Evolutionary conservation across 768 basidiomycete species (phyloP).

Genomic region (Naganishia friedmannii): DNA sequence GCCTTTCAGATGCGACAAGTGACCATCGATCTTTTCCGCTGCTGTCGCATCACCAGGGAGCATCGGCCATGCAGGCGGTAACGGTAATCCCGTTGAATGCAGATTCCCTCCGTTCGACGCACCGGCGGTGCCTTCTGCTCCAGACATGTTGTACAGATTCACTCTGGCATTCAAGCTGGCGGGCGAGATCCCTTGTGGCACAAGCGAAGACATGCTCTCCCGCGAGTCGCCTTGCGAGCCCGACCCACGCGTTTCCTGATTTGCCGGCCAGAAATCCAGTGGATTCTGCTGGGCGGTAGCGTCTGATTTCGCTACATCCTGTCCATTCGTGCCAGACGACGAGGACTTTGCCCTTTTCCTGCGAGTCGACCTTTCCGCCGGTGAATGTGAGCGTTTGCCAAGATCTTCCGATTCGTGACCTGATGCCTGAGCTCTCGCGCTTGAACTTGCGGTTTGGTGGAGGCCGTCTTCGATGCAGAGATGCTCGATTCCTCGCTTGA

Average conservation of each 20-base stretch:
- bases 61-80: slow-evolving; percentile 46
- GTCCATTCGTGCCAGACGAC: background rate
- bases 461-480: slow-evolving; percentile 78
- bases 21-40: slow-evolving; percentile 16
- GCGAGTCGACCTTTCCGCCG: background rate
- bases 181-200: slow-evolving; percentile 4
- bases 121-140: background rate
- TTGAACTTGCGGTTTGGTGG: background rate
- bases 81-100: slow-evolving; percentile 41
- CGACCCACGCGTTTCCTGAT: slow-evolving; percentile 27
- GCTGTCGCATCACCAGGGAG: slow-evolving; percentile 34
- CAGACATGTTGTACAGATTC: slow-evolving; percentile 21
- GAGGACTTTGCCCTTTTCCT: slow-evolving; percentile 4
- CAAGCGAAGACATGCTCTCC: background rate
- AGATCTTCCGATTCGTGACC: background rate
- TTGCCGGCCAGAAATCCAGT: slow-evolving; percentile 18
- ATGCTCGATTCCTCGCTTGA: slow-evolving; percentile 94
- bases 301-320: background rate
- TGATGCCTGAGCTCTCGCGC: background rate
- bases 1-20: slow-evolving; percentile 17
- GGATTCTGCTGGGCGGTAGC: background rate
- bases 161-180: background rate
- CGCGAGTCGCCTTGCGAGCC: slow-evolving; percentile 35
- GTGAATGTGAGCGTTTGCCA: slow-evolving; percentile 47
- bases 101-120: slow-evolving; percentile 16